phyloP scores from a whole-genome alignment of 257 asterid species.

The Paraleonurus japonicus region DNA sequence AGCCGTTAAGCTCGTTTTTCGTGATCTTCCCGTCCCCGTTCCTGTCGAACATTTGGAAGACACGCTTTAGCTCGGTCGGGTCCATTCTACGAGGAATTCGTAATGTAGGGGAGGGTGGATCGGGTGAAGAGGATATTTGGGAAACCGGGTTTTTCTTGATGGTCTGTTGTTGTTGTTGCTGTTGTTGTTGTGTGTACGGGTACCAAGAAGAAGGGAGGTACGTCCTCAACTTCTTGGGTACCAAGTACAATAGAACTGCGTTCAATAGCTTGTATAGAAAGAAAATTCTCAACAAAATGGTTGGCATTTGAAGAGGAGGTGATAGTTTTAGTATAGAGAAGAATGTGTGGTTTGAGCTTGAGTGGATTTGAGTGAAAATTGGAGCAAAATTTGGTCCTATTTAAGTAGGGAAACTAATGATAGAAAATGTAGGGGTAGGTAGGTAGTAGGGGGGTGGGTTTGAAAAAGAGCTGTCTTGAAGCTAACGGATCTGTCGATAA shows the following conservation, averaged over 20 bases:
- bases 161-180: conserved; percentile 9
- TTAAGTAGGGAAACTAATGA: conserved; percentile 20
- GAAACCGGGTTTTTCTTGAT: background rate
- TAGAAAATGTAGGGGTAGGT: background rate
- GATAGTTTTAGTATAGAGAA: background rate
- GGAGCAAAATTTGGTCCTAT: conserved; percentile 24
- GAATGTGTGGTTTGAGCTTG: background rate
- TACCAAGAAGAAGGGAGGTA: conserved; percentile 49
- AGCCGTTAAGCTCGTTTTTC: conserved; percentile 46
- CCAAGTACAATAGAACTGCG: conserved; percentile 36
- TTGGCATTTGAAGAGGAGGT: conserved; percentile 32
- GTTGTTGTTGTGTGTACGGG: conserved; percentile 22
- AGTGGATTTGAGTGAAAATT: conserved; percentile 3
- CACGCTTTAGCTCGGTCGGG: conserved; percentile 41
- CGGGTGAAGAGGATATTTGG: background rate
- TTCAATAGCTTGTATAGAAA: conserved; percentile 42
- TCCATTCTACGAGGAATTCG: conserved; percentile 37
- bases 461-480: conserved; percentile 23
- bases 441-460: background rate
- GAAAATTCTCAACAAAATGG: conserved; percentile 36
- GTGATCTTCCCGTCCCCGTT: conserved; percentile 68
- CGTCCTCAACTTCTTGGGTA: conserved; percentile 48
- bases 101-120: background rate
- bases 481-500: conserved; percentile 14
- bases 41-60: conserved; percentile 55